These are phyloP conservation scores for Ophiostoma piceae DNA, from an alignment of 2,329 filamentous ascomycete genomes.

Conservation along the genomic window DNA sequence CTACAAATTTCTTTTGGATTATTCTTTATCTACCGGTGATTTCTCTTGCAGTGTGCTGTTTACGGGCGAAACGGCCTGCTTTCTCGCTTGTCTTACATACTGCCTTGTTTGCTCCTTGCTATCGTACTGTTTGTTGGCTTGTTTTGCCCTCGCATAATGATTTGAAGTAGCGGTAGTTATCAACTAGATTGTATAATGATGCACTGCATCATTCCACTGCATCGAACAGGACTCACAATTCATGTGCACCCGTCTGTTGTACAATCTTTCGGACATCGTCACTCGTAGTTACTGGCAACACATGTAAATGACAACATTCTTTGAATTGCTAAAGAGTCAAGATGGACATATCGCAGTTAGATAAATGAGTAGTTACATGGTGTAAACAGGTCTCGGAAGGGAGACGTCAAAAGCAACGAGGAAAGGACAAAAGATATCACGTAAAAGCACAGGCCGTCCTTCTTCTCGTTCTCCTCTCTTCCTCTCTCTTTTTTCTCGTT, in stretches of 20 bases:
- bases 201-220: background rate
- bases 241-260: too few relatives aligned
- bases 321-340: background rate
- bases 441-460: slow-evolving; percentile 12
- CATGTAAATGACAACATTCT: background rate
- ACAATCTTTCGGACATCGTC: background rate
- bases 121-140: background rate
- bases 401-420: slow-evolving; percentile 5
- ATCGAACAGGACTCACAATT: background rate
- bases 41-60: background rate
- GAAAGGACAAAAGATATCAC: slow-evolving; percentile 17
- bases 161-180: background rate
- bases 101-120: background rate
- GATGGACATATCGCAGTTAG: slow-evolving; percentile 12
- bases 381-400: slow-evolving; percentile 7
- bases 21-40: background rate
- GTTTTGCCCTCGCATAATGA: background rate
- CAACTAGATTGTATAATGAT: background rate
- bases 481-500: background rate
- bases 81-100: background rate
- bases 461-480: background rate
- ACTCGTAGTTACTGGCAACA: background rate
- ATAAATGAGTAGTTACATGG: slow-evolving; percentile 11
- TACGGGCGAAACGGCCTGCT: background rate
- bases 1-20: slow-evolving; percentile 2